Base-by-base conservation (phyloP, 2,329 filamentous ascomycete species). In the Cryphonectria carpinicola region DNA sequence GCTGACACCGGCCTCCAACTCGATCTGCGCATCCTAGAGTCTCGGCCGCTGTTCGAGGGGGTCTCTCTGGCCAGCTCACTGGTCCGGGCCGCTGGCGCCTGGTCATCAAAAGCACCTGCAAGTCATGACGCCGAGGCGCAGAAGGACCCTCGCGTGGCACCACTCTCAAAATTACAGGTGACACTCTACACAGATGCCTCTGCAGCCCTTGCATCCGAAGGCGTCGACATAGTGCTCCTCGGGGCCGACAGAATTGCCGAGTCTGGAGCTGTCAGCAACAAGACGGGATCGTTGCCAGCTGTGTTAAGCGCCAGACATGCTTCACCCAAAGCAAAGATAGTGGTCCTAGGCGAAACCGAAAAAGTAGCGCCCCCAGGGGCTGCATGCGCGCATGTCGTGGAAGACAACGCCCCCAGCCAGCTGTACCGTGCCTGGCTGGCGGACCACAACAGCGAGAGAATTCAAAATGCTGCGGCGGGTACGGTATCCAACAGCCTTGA, bases 11-110 rank as follows among this genome's bases (percentile, higher is more conserved):
- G 75, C 1, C 76, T 84, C 10, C 75, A 72, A 0, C 76, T 92
- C 11, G 84, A 90, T 65, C 78, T 93, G 25, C 85, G 84, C 5
- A 81, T 93, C 41, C 82, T 93, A 4, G 90, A 93, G 77, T 92
- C 90, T 2, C 83, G 90, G 0, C 91, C 91, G 0, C 82, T 89
- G 0, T 92, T 85, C 73, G 90, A 93, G 79, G 91, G 90, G 10
- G 87, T 87, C 5, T 84, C 82, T 11, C 82, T 90, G 66, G 88
- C 87, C 6, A 81, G 80, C n/a, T 79, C 78, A 5, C 71, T 87
- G 73, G 76, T 79, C 69, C 64, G 74, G 73, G 52, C 71, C 71
- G 70, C 71, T n/a, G 46, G 46, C 22, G 46, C 79, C 74, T 10
- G 46, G 46, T 71, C 74, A 11, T 77, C 74, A 35, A 58, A 37